A percentile compares a stretch with the other conserved stretches of the same genome.
These are phyloP conservation scores for Inonotus hispidus DNA, from an alignment of 1,284 basidiomycete species.

Conservation along the genomic window DNA sequence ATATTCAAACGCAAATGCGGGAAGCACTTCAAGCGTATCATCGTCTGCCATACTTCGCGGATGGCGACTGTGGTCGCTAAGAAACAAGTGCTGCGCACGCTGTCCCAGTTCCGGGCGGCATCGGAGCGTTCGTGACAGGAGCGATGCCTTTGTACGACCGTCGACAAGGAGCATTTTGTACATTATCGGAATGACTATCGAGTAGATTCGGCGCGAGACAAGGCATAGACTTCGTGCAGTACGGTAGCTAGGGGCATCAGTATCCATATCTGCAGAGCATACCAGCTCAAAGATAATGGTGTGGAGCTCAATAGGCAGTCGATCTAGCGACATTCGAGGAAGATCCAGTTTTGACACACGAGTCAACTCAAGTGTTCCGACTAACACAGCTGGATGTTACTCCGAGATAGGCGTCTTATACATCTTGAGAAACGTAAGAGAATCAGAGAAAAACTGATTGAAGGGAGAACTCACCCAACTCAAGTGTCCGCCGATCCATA, in stretches of 20 bases:
- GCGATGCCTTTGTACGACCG: neutral
- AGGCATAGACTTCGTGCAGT: conserved; percentile 10
- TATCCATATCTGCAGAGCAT: neutral
- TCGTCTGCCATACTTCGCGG: conserved; percentile 1
- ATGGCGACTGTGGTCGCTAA: conserved; percentile 3
- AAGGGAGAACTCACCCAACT: neutral
- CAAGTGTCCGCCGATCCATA: neutral
- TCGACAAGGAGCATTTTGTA: conserved; percentile 8
- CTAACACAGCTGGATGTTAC: neutral
- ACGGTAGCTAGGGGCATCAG: neutral
- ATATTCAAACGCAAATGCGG: conserved; percentile 10
- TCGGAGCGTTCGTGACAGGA: conserved; percentile 10
- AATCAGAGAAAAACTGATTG: neutral
- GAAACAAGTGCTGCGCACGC: neutral
- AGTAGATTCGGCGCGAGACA: conserved; percentile 8
- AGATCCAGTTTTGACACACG: neutral
- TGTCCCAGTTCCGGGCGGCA: conserved; percentile 4
- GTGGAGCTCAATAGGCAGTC: conserved; percentile 7
- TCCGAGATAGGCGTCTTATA: neutral
- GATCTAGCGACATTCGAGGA: neutral
- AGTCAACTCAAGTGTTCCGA: neutral
- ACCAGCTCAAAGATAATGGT: conserved; percentile 4
- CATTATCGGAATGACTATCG: neutral
- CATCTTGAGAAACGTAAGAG: neutral
- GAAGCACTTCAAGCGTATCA: conserved; percentile 6